Conservation (phyloP, 1,284 basidiomycete genomes). For the Peniophora sp. region DNA sequence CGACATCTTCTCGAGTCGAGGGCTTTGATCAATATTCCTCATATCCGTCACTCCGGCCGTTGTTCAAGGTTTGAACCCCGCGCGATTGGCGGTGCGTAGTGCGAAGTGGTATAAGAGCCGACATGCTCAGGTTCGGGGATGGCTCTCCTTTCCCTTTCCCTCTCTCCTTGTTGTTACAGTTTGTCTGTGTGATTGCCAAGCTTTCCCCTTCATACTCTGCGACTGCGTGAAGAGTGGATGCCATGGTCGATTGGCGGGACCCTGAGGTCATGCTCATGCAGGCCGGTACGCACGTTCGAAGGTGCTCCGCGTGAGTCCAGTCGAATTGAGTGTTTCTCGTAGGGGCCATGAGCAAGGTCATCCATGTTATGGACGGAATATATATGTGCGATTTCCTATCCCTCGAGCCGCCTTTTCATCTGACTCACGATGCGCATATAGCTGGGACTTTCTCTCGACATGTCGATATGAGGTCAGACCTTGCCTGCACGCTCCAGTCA, state of each 20-base stretch:
- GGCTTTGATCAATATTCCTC: too few relatives aligned
- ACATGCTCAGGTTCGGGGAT: too few relatives aligned
- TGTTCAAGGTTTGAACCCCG: too few relatives aligned
- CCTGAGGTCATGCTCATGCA: slow-evolving; percentile 2
- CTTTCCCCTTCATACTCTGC: too few relatives aligned
- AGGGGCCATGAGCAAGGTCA: slow-evolving; percentile 6
- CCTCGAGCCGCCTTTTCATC: neutral
- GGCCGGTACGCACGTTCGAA: neutral
- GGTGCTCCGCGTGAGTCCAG: neutral
- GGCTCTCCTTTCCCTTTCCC: too few relatives aligned
- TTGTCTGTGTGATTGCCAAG: too few relatives aligned
- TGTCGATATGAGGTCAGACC: neutral
- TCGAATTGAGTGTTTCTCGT: neutral
- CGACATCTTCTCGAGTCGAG: too few relatives aligned
- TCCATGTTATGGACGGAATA: slow-evolving; percentile 7
- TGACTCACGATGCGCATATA: neutral
- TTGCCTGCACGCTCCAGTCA: too few relatives aligned
- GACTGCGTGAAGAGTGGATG: neutral
- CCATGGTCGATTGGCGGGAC: slow-evolving; percentile 7
- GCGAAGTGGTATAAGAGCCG: too few relatives aligned
- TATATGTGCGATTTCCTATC: slow-evolving; percentile 4
- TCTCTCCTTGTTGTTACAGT: too few relatives aligned
- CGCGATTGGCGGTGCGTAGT: too few relatives aligned
- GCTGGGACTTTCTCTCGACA: slow-evolving; percentile 7
- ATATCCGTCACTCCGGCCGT: too few relatives aligned